These are phyloP conservation scores for Leccinum aurantiacum DNA, from an alignment of 768 basidiomycete species.

Conservation along the genomic window DNA sequence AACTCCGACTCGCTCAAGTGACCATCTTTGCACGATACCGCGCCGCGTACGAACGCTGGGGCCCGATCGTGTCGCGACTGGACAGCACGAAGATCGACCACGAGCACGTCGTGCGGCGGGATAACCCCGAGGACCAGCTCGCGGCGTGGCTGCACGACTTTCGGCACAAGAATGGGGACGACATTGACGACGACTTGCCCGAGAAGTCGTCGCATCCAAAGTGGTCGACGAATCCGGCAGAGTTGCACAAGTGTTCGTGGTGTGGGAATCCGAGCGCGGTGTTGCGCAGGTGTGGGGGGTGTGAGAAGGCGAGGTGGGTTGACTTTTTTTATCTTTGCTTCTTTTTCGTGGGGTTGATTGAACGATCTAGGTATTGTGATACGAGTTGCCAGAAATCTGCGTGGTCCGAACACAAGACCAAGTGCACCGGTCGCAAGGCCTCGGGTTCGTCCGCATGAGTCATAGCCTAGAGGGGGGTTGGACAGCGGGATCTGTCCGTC, in stretches of 20 bases:
- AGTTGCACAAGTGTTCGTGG: conserved; percentile 59
- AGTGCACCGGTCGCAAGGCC: conserved; percentile 12
- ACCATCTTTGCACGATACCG: conserved; percentile 49
- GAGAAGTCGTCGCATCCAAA: conserved; percentile 41
- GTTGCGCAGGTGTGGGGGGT: conserved; percentile 51
- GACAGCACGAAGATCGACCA: conserved; percentile 33
- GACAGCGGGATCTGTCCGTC: conserved; percentile 7
- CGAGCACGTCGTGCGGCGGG: conserved; percentile 32
- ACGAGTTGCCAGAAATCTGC: conserved; percentile 16
- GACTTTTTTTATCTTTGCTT: neutral
- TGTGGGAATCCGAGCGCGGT: conserved; percentile 60
- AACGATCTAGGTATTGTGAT: conserved; percentile 14
- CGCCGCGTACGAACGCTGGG: conserved; percentile 48
- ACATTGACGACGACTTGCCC: conserved; percentile 31
- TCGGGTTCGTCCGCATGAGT: neutral
- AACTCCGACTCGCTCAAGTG: conserved; percentile 51
- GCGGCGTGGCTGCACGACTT: conserved; percentile 56
- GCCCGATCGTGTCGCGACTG: conserved; percentile 39
- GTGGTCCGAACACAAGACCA: conserved; percentile 17
- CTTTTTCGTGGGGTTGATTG: neutral
- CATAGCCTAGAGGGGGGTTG: neutral
- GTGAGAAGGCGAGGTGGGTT: conserved; percentile 40
- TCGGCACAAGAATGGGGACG: conserved; percentile 41
- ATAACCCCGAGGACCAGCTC: conserved; percentile 55
- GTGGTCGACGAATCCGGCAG: conserved; percentile 48